Base-by-base conservation (phyloP, 495 filamentous ascomycete species). In the Cairneyella variabilis region DNA sequence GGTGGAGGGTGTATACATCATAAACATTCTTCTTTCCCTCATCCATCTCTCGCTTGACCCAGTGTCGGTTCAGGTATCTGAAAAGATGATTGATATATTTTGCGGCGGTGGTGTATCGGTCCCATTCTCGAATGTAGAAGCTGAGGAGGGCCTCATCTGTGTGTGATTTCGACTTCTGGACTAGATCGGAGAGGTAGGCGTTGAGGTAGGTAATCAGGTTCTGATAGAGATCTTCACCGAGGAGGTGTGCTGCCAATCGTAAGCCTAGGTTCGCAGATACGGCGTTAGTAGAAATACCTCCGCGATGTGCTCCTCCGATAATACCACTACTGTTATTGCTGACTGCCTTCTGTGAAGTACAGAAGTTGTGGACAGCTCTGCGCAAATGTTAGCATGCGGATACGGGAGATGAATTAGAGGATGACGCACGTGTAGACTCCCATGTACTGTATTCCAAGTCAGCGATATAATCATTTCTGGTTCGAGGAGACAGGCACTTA, bases 1-100 rank as follows among this genome's bases (percentile, higher is more conserved):
- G 75, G 64, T 97, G 93, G 18, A 97, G 71, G 1, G 92, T 99
- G 68, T 99, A 97, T 41, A 99, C 91, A 69, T 99, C 93, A 70
- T 92, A 97, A 5, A 97, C 86, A 61, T 91, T 86, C 76, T 99
- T 99, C 69, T 99, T 99, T 21, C 95, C 95, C 67, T 99, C 93
- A 58, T 99, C 93, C 69, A 99, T 95, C 72, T 99, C 93, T 20
- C 93, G 81, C 76, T 96, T 97, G 16, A 99, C 95, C 93, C 93
- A 99, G 70, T 99, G 93, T 38, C 93, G 82, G 64, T 97, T 99
- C 17, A 99, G 86, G 66, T 99, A 99, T 36, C 85, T 78, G 78
- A 99, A 99, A 2, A 97, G 71, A 68, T 99, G 93, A 71, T 97
- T 95, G 67, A 95, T 89, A 74, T 93, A 97, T 69, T 92, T 93